A percentile compares a stretch with the other conserved stretches of the same genome.
phyloP scores from a whole-genome alignment of 768 basidiomycete species.

The Podaxis sp. region DNA sequence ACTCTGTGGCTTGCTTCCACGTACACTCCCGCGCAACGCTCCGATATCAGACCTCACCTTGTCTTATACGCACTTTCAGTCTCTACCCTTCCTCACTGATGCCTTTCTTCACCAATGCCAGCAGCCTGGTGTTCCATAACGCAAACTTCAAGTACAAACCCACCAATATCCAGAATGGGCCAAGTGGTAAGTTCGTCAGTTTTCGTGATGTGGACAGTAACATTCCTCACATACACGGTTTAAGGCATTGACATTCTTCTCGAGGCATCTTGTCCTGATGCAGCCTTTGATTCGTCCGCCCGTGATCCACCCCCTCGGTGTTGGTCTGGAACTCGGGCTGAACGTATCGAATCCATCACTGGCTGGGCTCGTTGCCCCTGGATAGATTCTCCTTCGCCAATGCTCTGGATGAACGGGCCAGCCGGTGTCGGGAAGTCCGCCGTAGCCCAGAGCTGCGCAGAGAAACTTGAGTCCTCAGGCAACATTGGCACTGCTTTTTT shows the following conservation, averaged over 20 bases:
- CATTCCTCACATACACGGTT: not conserved
- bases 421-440: conserved; percentile 4
- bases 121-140: not conserved
- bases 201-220: not conserved
- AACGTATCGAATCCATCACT: not conserved
- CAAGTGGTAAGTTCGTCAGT: not conserved
- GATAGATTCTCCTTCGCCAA: not conserved
- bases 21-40: too few species aligned
- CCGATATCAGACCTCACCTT: too few species aligned
- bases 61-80: not conserved
- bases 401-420: not conserved
- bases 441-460: not conserved
- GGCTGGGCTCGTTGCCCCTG: not conserved
- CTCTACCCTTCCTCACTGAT: not conserved
- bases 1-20: too few species aligned
- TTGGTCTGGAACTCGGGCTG: not conserved
- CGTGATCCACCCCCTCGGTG: not conserved
- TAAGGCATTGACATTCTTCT: conserved; percentile 4
- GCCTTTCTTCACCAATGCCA: not conserved
- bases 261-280: not conserved
- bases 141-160: not conserved
- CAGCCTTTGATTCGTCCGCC: not conserved
- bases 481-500: not conserved
- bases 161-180: not conserved
- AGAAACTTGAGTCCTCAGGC: not conserved